Evolutionary conservation across 306 rosid genomes (phyloP).

Genomic region (Delonix regia): DNA sequence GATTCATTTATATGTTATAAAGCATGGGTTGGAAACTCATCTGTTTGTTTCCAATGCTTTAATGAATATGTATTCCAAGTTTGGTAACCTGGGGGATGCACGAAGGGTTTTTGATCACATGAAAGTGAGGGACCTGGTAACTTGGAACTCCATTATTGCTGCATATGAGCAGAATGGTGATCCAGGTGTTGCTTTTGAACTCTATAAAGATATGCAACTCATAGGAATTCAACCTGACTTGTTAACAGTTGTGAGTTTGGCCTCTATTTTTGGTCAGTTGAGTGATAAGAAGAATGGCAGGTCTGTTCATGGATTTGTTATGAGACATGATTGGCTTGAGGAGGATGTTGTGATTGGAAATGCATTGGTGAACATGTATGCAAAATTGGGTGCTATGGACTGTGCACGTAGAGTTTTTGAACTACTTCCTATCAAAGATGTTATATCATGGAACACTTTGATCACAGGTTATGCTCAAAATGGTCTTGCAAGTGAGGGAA

Average conservation of each 20-base stretch:
- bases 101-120: conserved; percentile 45
- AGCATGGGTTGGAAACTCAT: conserved; percentile 50
- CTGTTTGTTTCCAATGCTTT: conserved; percentile 52
- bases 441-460: conserved; percentile 55
- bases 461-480: conserved; percentile 53
- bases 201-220: conserved; percentile 46
- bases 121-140: conserved; percentile 48
- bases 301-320: conserved; percentile 48
- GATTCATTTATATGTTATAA: conserved; percentile 55
- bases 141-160: conserved; percentile 51
- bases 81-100: conserved; percentile 44
- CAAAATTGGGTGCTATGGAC: conserved; percentile 46
- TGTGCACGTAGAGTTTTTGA: conserved; percentile 43
- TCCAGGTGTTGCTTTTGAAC: conserved; percentile 40
- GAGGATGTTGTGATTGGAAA: conserved; percentile 44
- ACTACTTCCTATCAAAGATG: conserved; percentile 44
- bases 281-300: conserved; percentile 39
- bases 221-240: conserved; percentile 47
- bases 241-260: conserved; percentile 49
- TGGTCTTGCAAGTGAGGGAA: conserved; percentile 57
- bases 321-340: conserved; percentile 40
- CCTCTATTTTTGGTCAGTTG: conserved; percentile 51
- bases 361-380: conserved; percentile 44
- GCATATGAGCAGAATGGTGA: conserved; percentile 52
- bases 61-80: conserved; percentile 54